These are phyloP conservation scores for Abrus pulchellus DNA, from an alignment of 306 rosid genomes.

Conservation along the genomic window DNA sequence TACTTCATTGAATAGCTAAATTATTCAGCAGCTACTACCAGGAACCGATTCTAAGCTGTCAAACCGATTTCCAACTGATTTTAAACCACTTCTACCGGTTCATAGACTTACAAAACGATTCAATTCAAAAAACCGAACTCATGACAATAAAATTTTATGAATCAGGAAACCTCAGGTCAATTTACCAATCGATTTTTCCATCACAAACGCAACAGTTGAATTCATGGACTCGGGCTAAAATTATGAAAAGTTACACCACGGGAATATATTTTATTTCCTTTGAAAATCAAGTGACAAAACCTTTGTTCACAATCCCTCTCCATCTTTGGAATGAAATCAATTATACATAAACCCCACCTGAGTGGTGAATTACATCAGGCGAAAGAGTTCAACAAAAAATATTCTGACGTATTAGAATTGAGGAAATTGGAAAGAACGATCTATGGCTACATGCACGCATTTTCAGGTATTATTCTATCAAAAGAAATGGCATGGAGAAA, in stretches of 20 bases:
- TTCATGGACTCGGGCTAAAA: neutral
- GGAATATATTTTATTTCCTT: slow-evolving; percentile 1
- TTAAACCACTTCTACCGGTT: no score
- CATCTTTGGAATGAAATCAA: neutral
- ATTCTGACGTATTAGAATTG: slow-evolving; percentile 26
- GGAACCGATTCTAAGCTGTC: no score
- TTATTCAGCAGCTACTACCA: no score
- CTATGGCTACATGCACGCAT: slow-evolving; percentile 36
- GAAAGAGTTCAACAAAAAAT: neutral
- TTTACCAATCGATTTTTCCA: neutral
- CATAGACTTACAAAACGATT: no score
- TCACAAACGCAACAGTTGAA: neutral
- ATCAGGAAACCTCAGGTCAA: slow-evolving; percentile 10
- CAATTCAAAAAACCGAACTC: no score
- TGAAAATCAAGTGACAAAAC: neutral
- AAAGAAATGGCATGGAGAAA: slow-evolving; percentile 23
- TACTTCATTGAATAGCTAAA: no score
- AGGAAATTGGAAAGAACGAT: slow-evolving; percentile 34
- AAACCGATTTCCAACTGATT: no score
- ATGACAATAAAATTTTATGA: neutral
- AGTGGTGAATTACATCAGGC: neutral
- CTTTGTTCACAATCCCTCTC: neutral
- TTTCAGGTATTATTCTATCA: slow-evolving; percentile 48
- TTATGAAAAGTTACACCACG: neutral
- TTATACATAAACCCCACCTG: neutral